phyloP scores from a whole-genome alignment of 73 alveolate genomes.

The Symbiodinium natans region DNA sequence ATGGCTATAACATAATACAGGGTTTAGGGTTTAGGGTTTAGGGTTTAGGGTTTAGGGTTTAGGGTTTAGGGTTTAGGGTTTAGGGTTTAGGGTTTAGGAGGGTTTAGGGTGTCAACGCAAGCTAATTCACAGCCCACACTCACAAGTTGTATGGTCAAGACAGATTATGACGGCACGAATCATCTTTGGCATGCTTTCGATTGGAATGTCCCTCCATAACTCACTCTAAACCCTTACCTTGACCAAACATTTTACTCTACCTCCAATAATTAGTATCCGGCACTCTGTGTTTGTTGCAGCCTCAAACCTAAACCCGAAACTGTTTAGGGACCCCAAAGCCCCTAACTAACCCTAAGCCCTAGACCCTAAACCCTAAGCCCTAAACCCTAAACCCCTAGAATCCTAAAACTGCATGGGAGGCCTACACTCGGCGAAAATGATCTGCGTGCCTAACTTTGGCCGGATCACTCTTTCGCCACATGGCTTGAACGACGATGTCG shows the following conservation, averaged over 20 bases:
- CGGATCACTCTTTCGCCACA: not conserved
- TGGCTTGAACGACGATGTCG: not conserved
- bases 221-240: too few relatives aligned
- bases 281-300: too few relatives aligned
- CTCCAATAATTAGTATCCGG: too few relatives aligned
- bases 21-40: not conserved
- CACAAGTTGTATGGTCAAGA: too few relatives aligned
- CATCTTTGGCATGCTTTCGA: too few relatives aligned
- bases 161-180: too few relatives aligned
- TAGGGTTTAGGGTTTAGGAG: not conserved
- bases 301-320: too few relatives aligned
- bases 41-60: not conserved
- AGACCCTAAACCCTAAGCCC: not conserved
- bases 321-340: not conserved
- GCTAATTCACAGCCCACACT: too few relatives aligned
- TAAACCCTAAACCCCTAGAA: not conserved
- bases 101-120: not conserved
- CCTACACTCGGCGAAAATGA: not conserved
- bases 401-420: not conserved
- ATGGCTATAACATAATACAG: too few relatives aligned
- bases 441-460: constrained; percentile 3
- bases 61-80: not conserved
- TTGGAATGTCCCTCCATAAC: too few relatives aligned
- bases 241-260: too few relatives aligned
- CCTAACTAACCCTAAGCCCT: too few relatives aligned